phyloP scores from a whole-genome alignment of 805 yeast genomes.

The Isabelozyma pseudorhagii region DNA sequence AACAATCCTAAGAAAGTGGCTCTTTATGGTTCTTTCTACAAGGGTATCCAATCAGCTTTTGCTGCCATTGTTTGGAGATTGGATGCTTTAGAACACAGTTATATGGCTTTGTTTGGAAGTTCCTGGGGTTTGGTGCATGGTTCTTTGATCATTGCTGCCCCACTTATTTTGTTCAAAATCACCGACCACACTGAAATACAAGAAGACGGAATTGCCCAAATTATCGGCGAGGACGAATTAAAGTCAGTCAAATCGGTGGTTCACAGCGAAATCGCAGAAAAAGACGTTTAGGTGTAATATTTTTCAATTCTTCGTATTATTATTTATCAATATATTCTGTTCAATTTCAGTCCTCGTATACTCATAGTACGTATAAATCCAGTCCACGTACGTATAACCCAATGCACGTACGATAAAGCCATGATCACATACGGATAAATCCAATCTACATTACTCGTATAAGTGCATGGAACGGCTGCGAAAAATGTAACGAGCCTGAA shows the following conservation, averaged over 20 bases:
- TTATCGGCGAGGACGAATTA: slow-evolving; percentile 22
- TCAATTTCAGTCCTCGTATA: too few species aligned
- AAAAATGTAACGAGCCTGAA: too few species aligned
- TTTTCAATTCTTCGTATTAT: neutral
- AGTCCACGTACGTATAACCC: too few species aligned
- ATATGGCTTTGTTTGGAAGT: slow-evolving; percentile 42
- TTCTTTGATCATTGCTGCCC: slow-evolving; percentile 47
- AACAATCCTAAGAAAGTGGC: slow-evolving; percentile 56
- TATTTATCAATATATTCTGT: neutral
- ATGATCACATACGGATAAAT: too few species aligned
- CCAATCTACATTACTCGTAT: too few species aligned
- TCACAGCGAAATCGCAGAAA: neutral
- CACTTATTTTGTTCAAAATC: slow-evolving; percentile 42
- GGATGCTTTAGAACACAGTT: slow-evolving; percentile 40
- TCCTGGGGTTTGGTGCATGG: slow-evolving; percentile 53
- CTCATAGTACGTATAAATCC: too few species aligned
- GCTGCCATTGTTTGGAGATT: slow-evolving; percentile 60
- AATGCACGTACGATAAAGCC: too few species aligned
- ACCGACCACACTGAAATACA: slow-evolving; percentile 40
- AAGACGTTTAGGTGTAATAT: neutral
- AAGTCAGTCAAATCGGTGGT: slow-evolving; percentile 17
- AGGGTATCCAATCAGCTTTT: slow-evolving; percentile 63
- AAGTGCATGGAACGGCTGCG: too few species aligned
- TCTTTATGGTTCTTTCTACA: slow-evolving; percentile 59
- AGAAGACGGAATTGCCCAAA: slow-evolving; percentile 25